These are phyloP conservation scores for Sporothrix mexicana DNA, from an alignment of 2,329 filamentous ascomycete genomes.

Conservation along the genomic window DNA sequence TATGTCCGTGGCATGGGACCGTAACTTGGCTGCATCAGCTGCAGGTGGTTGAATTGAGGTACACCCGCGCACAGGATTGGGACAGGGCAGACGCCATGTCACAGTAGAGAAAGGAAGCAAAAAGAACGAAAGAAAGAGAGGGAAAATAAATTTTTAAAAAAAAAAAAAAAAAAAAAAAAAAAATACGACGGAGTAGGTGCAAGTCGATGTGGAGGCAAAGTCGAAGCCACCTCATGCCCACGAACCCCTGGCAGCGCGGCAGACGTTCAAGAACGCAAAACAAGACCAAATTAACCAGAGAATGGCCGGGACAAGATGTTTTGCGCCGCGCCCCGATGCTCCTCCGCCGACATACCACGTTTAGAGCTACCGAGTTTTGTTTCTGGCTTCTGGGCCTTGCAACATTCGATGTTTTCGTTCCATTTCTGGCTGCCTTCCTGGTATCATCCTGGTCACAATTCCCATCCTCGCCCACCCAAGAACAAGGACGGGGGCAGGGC, in stretches of 20 bases:
- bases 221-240: not conserved
- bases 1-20: conserved; percentile 5
- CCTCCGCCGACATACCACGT: no score
- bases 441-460: conserved; percentile 7
- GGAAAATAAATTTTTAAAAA: no score
- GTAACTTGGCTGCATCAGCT: conserved; percentile 15
- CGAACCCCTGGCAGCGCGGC: conserved; percentile 19
- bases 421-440: no score
- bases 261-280: conserved; percentile 9
- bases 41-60: conserved; percentile 19
- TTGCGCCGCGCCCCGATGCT: conserved; percentile 9
- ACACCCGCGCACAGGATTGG: conserved; percentile 9
- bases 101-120: no score
- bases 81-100: not conserved
- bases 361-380: not conserved
- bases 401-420: not conserved
- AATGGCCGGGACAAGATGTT: not conserved
- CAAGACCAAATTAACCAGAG: no score
- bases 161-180: no score
- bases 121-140: no score
- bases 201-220: conserved; percentile 16
- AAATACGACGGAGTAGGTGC: not conserved
- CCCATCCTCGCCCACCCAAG: not conserved
- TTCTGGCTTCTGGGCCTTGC: not conserved
- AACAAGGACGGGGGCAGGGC: not conserved